Base-by-base conservation (phyloP, 208 protist genomes). In the Histomonas meleagridis region DNA sequence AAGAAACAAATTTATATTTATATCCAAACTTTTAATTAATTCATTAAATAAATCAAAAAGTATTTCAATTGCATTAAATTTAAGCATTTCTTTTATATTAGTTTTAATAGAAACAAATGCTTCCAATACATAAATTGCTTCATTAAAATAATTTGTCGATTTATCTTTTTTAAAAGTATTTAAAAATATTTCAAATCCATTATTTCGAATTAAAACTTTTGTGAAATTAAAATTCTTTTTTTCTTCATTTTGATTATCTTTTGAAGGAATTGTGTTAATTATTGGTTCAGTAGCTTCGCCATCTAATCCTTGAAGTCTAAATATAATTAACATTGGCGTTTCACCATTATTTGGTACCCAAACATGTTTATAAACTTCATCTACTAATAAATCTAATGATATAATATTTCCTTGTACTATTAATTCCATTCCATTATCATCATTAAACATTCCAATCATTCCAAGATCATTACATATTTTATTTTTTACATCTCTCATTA, bases 341-440 rank as follows among this genome's bases (percentile, higher is more conserved):
- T 51, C 40, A n/a, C 70, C 70, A 18, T 51, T n/a, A 38, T 0
- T 16, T 57, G 76, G 76, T 38, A 38, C 76, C 76, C 76, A 86
- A 55, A 86, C 76, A 26, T 86, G 51, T 55, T n/a, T 86, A 38
- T 86, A 86, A 49, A 86, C 76, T 57, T 86, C 76, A 55, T 86
- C 76, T 21, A 86, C 18, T n/a, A 23, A 23, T n/a, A 86, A 55
- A 38, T 86, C 43, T 2, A 86, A 28, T 26, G 76, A 46, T 21
- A 86, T 86, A n/a, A 86, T 86, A 16, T 86, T 86, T 51, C 46
- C 46, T 16, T 86, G 26, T 7, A 86, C 76, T 26, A 86, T 38
- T 7, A 86, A 28, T 55, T 86, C 76, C 76, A 86, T 53, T 51
- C 40, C 43, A 49, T 55, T 12, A n/a, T 23, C 23, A 55, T 86